phyloP scores from a whole-genome alignment of 163 green algal species.

The Scenedesmus sp. region DNA sequence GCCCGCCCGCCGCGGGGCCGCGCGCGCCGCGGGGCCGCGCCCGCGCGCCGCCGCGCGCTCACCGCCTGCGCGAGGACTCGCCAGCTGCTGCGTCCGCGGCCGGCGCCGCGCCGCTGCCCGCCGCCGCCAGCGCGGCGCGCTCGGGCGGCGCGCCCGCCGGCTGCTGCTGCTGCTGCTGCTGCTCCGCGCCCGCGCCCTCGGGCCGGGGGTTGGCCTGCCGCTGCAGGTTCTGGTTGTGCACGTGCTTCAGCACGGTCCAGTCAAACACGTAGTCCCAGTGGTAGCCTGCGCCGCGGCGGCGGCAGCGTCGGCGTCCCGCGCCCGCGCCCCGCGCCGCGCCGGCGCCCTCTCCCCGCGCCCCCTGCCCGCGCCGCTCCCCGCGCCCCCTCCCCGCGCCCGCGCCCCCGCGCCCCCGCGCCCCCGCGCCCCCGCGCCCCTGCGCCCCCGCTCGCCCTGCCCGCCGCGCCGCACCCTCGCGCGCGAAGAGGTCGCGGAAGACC shows the following conservation, averaged over 20 bases:
- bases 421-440: no score
- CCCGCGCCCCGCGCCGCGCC: no score
- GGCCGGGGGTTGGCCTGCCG: constrained; percentile 18
- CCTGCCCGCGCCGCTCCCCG: not conserved
- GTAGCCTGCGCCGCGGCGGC: constrained; percentile 71
- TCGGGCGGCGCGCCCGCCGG: not conserved
- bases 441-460: no score
- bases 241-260: constrained; percentile 98
- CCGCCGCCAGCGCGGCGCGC: not conserved
- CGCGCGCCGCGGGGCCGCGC: not conserved
- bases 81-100: not conserved
- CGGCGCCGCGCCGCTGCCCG: not conserved
- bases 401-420: not conserved
- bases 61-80: constrained; percentile 37
- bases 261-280: constrained; percentile 99
- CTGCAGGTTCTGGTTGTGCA: constrained; percentile 52
- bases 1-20: not conserved
- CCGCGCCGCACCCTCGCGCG: constrained; percentile 83
- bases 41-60: not conserved
- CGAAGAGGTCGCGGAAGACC: constrained; percentile 98
- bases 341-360: no score
- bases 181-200: constrained; percentile 17
- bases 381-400: not conserved
- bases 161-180: constrained; percentile 32
- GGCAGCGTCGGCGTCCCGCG: no score